Conservation (phyloP, 2,329 filamentous ascomycete species). For the Pseudogymnoascus sp. region DNA sequence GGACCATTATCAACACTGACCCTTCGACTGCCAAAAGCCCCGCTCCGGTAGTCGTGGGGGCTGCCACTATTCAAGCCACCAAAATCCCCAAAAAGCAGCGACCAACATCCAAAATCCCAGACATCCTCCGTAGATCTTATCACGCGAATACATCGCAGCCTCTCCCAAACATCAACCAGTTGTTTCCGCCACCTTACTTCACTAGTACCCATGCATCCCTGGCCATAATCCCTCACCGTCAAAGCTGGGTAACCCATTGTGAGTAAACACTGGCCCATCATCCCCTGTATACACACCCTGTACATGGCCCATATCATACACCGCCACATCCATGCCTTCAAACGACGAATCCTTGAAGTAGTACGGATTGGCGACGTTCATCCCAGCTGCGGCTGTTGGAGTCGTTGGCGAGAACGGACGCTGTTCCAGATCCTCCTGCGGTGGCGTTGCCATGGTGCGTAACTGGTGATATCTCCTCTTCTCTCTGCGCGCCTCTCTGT, state of each 20-base stretch:
- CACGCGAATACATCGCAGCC: neutral
- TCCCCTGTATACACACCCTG: constrained; percentile 21
- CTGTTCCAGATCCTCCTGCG: neutral
- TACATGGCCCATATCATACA: constrained; percentile 20
- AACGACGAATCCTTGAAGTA: constrained; percentile 17
- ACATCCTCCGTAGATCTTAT: neutral
- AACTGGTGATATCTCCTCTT: neutral
- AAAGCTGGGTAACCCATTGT: constrained; percentile 10
- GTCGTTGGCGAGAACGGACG: neutral
- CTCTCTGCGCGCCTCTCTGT: neutral
- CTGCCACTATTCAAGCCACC: neutral
- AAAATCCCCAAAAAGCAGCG: neutral
- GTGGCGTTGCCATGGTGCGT: constrained; percentile 4
- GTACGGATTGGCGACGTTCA: constrained; percentile 16
- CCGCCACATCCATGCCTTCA: constrained; percentile 18
- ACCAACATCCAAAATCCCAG: neutral
- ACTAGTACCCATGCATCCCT: neutral
- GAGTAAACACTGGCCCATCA: constrained; percentile 20
- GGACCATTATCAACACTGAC: constrained; percentile 7
- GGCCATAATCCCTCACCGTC: constrained; percentile 1
- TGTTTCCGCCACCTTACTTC: neutral
- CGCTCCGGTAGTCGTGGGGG: neutral
- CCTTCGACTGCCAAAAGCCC: neutral
- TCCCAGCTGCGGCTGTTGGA: constrained; percentile 17
- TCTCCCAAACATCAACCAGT: neutral